A percentile compares a stretch with the other conserved stretches of the same genome.
These are phyloP conservation scores for Hygrophoropsis aurantiaca DNA, from an alignment of 768 basidiomycete species.

Conservation along the genomic window DNA sequence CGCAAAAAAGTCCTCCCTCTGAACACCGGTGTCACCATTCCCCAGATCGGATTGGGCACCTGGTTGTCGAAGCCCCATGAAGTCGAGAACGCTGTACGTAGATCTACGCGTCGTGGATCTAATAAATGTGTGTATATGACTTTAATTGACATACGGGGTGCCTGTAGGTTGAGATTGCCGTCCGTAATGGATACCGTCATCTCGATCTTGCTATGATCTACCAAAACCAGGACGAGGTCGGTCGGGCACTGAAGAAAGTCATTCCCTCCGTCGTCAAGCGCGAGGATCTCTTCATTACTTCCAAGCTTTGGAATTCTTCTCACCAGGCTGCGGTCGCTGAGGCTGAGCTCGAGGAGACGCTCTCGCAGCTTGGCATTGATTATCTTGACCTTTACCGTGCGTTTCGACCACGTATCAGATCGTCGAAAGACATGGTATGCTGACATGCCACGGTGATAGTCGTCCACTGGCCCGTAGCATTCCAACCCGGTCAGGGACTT, in stretches of 20 bases:
- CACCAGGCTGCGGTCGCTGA: slow-evolving; percentile 69
- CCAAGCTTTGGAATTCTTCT: slow-evolving; percentile 79
- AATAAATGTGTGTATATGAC: not conserved
- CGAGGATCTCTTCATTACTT: slow-evolving; percentile 78
- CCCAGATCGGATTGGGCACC: slow-evolving; percentile 81
- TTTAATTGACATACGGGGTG: not conserved
- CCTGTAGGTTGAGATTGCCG: slow-evolving; percentile 68
- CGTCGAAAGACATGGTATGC: not conserved
- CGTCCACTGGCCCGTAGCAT: slow-evolving; percentile 79
- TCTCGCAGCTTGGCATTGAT: slow-evolving; percentile 66
- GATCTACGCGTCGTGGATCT: not conserved
- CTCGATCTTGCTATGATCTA: slow-evolving; percentile 84
- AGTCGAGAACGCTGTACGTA: slow-evolving; percentile 66
- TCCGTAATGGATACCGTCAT: slow-evolving; percentile 78
- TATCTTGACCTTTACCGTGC: slow-evolving; percentile 82
- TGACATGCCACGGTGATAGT: slow-evolving; percentile 39
- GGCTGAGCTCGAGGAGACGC: slow-evolving; percentile 74
- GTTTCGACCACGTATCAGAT: slow-evolving; percentile 24
- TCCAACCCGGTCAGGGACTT: slow-evolving; percentile 55
- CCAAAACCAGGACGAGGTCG: slow-evolving; percentile 76
- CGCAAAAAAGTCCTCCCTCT: slow-evolving; percentile 38
- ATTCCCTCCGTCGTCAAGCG: slow-evolving; percentile 77
- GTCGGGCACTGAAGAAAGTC: slow-evolving; percentile 72
- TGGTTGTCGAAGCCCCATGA: slow-evolving; percentile 77
- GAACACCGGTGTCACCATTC: slow-evolving; percentile 53